These are phyloP conservation scores for Adansonia grandidieri DNA, from an alignment of 441 rosid species.

Conservation along the genomic window DNA sequence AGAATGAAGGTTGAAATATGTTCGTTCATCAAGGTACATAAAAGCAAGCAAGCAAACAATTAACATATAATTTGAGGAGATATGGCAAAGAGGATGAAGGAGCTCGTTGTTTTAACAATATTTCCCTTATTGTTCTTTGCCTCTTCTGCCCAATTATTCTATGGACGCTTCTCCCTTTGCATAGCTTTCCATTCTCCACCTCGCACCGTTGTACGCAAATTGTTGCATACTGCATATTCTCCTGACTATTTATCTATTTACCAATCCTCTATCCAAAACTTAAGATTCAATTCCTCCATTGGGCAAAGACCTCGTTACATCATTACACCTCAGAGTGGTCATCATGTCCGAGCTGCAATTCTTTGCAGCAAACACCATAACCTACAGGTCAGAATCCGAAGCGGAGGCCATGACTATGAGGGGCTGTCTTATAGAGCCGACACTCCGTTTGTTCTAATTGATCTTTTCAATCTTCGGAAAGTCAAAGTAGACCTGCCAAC, in stretches of 20 bases:
- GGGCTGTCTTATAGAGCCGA: slow-evolving; percentile 60
- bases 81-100: neutral
- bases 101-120: neutral
- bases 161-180: neutral
- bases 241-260: slow-evolving; percentile 29
- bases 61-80: neutral
- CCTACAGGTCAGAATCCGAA: slow-evolving; percentile 60
- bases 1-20: too few relatives aligned
- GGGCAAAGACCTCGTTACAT: slow-evolving; percentile 61
- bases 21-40: neutral
- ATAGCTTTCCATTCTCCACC: neutral
- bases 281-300: slow-evolving; percentile 50
- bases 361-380: slow-evolving; percentile 50
- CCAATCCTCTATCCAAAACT: slow-evolving; percentile 62
- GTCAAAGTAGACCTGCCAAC: slow-evolving; percentile 10
- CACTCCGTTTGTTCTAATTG: neutral
- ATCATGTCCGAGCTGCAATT: slow-evolving; percentile 58
- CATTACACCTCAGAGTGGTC: slow-evolving; percentile 48
- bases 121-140: neutral
- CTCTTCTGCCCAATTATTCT: neutral
- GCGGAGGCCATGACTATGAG: slow-evolving; percentile 74
- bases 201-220: neutral
- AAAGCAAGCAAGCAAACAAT: neutral
- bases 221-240: neutral
- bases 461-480: neutral